These are phyloP conservation scores for Acrasis kona DNA, from an alignment of 78 protist genomes.

Conservation along the genomic window DNA sequence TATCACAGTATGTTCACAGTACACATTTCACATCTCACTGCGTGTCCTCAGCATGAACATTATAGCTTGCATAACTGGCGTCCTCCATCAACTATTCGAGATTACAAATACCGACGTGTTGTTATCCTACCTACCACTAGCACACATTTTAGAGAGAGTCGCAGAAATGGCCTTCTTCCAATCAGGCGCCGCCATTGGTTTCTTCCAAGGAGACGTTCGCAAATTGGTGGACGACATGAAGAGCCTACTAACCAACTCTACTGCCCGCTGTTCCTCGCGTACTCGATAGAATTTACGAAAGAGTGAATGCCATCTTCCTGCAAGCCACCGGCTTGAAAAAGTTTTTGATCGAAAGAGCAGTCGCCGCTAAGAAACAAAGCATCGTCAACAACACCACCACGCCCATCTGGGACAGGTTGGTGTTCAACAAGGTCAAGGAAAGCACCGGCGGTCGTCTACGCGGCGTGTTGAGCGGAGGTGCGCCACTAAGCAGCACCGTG, in stretches of 20 bases:
- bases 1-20: slow-evolving; percentile 35
- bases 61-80: not conserved
- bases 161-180: not conserved
- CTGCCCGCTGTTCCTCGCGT: slow-evolving; percentile 88
- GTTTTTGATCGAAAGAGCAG: slow-evolving; percentile 9
- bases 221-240: slow-evolving; percentile 47
- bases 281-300: slow-evolving; percentile 52
- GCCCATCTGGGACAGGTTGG: slow-evolving; percentile 52
- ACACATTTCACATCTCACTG: too few relatives aligned
- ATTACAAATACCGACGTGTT: slow-evolving; percentile 26
- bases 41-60: too few relatives aligned
- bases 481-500: slow-evolving; percentile 68
- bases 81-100: not conserved
- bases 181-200: slow-evolving; percentile 36
- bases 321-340: not conserved
- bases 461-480: slow-evolving; percentile 73
- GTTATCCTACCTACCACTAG: slow-evolving; percentile 86
- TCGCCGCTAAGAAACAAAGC: not conserved
- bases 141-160: slow-evolving; percentile 79
- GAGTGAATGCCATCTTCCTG: slow-evolving; percentile 35
- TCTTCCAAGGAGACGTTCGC: slow-evolving; percentile 20
- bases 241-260: slow-evolving; percentile 74
- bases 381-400: not conserved
- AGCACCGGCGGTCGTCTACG: slow-evolving; percentile 80
- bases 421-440: slow-evolving; percentile 45